Base-by-base conservation (phyloP, 2,329 filamentous ascomycete genomes). In the Paraphoma sp. region DNA sequence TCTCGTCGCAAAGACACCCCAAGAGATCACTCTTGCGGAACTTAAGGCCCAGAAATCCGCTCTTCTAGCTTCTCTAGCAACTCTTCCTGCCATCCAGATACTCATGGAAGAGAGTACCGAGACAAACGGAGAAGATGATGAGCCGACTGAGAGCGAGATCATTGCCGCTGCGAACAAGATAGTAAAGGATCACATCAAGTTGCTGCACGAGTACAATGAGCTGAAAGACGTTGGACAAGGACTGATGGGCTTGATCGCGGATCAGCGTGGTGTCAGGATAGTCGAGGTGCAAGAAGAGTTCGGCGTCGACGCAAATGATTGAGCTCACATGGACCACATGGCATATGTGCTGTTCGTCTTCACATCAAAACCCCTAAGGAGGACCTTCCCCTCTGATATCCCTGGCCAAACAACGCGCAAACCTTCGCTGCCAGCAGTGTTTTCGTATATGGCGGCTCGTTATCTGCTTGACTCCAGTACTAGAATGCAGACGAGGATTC, bases 151-250 rank as follows among this genome's bases (percentile, higher is more conserved):
- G 3, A 59, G 56, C n/a, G 70, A 74, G 8, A 56, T 77, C 4
- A 70, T 78, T 59, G 73, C 62, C 12, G 78, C 81, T 10, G 80
- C 85, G 0, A 79, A 83, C 41, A 75, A 77, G 17, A 84, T 85
- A 9, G 85, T 89, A 49, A 83, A 86, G 51, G 77, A 78, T 31
- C 88, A 91, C 70, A 91, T 91, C 67, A 81, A 81, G 56, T 78
- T 88, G 4, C 78, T 91, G 31, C 87, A 90, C 62, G 79, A 85
- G 54, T 91, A 91, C 76, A 91, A 91, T 65, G 88, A 90, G 71
- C 86, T 90, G 64, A 86, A 87, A 60, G 89, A 91, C 71, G 79
- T 89, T 7, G 88, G 85, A 0, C 83, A 87, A 67, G 88, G 87
- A 0, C 68, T 91, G 30, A 82, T 90, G 76, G 87, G 87, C 0